Percentiles rank a stretch among this genome's conserved stretches.
These are phyloP conservation scores for Tetrahymena borealis DNA, from an alignment of 73 alveolate genomes.

Conservation along the genomic window DNA sequence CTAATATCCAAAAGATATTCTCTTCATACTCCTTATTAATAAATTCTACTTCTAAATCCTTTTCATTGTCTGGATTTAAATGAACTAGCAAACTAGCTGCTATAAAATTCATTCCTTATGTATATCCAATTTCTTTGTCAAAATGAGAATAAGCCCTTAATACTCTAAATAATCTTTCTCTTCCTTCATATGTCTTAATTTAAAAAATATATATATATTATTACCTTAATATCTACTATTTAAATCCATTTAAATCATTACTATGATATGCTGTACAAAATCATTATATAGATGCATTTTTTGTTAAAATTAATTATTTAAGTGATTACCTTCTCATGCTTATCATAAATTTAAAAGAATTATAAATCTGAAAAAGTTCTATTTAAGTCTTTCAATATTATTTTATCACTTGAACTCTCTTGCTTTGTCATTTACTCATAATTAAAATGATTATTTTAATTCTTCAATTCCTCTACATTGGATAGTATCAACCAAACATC, in stretches of 20 bases:
- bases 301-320: too few species aligned
- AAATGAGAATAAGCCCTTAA: background rate
- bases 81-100: background rate
- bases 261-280: too few species aligned
- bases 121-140: background rate
- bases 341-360: background rate
- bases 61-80: background rate
- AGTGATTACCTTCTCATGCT: background rate
- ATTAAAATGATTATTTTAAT: background rate
- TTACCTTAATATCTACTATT: too few species aligned
- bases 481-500: background rate
- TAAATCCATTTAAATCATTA: too few species aligned
- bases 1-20: background rate
- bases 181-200: background rate
- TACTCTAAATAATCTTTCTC: background rate
- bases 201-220: background rate
- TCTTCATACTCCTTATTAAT: background rate
- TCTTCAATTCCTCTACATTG: background rate
- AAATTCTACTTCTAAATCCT: background rate
- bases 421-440: background rate
- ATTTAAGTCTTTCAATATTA: background rate
- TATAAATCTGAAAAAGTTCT: background rate
- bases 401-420: background rate
- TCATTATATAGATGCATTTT: too few species aligned
- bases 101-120: background rate